phyloP scores from a whole-genome alignment of 2,329 filamentous ascomycete genomes.

The Fusarium sp. region DNA sequence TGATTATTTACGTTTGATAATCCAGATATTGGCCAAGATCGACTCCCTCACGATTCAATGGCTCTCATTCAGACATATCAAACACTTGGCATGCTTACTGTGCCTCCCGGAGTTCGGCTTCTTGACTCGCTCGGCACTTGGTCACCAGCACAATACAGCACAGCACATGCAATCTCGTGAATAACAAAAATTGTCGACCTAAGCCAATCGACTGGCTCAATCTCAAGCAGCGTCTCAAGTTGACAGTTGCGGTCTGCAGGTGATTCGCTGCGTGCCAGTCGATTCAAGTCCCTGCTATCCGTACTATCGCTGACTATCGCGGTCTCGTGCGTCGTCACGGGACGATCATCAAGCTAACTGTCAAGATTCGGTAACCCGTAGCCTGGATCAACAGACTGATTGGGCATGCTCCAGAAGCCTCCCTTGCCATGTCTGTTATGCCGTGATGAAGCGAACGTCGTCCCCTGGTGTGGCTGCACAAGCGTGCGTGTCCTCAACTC shows the following conservation, averaged over 20 bases:
- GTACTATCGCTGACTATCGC: not conserved
- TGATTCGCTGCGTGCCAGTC: conserved; percentile 29
- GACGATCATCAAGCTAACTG: conserved; percentile 12
- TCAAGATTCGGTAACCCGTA: conserved; percentile 4
- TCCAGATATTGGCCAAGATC: conserved; percentile 3
- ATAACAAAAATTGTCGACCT: not conserved
- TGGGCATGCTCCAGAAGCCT: not conserved
- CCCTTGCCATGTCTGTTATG: conserved; percentile 21
- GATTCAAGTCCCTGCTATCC: conserved; percentile 1
- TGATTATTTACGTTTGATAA: conserved; percentile 23
- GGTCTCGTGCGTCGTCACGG: conserved; percentile 41
- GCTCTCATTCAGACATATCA: not conserved
- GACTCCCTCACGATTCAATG: not conserved
- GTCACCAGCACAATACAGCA: conserved; percentile 4
- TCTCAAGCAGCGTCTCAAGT: conserved; percentile 26
- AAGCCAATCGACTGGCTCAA: conserved; percentile 2
- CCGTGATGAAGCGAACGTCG: conserved; percentile 33
- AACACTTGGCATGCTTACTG: not conserved
- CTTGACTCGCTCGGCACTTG: conserved; percentile 35
- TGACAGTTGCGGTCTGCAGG: conserved; percentile 33
- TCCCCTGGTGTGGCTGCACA: conserved; percentile 21
- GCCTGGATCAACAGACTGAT: conserved; percentile 4
- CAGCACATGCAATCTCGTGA: not conserved
- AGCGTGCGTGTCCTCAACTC: conserved; percentile 5
- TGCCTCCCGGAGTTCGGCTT: conserved; percentile 20